Percentiles rank a stretch among this genome's conserved stretches.
Conservation (phyloP, 78 protist species). For the Dictyostelium citrinum region DNA sequence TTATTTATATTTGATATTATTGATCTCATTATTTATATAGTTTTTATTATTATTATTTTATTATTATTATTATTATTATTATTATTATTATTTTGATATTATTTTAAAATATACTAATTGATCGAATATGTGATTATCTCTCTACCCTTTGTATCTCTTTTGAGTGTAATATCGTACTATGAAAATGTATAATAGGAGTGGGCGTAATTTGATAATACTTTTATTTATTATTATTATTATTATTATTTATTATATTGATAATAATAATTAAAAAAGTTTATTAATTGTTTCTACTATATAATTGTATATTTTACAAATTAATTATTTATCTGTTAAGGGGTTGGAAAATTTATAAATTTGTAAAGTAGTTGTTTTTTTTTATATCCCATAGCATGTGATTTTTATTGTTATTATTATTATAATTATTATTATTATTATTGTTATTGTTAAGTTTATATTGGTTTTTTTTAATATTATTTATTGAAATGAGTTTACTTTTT, state of each 20-base stretch:
- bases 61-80: not conserved
- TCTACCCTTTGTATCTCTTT: too few species aligned
- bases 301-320: not conserved
- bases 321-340: not conserved
- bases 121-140: too few species aligned
- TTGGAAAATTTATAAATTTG: not conserved
- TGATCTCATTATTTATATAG: not conserved
- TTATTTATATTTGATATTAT: not conserved
- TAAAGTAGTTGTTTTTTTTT: not conserved
- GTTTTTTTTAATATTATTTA: not conserved
- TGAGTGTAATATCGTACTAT: too few species aligned
- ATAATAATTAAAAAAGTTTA: too few species aligned
- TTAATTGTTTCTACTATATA: not conserved
- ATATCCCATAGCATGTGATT: not conserved
- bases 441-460: not conserved
- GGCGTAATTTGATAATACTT: too few species aligned
- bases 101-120: too few species aligned
- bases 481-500: not conserved
- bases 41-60: not conserved
- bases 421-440: not conserved
- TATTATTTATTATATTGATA: not conserved
- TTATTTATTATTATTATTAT: too few species aligned
- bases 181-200: too few species aligned
- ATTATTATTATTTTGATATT: not conserved
- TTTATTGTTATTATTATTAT: not conserved